Evolutionary conservation across 2,329 filamentous ascomycete species (phyloP), one percentile per base, ranked within the genome.

Genomic region (Tetracladium maxilliforme): DNA sequence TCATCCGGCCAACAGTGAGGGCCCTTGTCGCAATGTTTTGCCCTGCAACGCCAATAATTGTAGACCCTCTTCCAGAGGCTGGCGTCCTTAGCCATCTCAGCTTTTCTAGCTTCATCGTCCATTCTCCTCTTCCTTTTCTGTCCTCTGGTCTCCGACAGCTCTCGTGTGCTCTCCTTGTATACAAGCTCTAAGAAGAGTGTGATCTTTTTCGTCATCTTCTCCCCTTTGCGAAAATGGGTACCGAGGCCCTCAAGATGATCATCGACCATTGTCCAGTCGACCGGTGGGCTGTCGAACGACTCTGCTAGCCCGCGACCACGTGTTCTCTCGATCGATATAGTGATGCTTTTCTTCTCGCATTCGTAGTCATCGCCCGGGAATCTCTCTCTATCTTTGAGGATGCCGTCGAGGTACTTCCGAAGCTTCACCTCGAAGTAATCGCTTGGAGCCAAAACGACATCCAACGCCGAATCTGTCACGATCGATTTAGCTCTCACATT

Each of bases 371-470:
- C 27, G 30, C 28, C 31, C 27, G 21, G 33, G n/a, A 33, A 37
- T 10, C 32, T 34, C 14, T 29, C 28, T 23, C 30, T 25, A 17
- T 30, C 28, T 25, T 28, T 18, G 8, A 32, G 24, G 24, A 22
- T 16, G 22, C 16, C 28, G 17, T 30, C 21, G 28, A 35, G 31
- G 25, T 23, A 28, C 27, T 19, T 17, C 16, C 32, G 10, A 19
- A 37, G 30, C 21, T 34, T 25, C 17, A 23, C 23, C 14, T 31
- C 32, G 35, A 25, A 39, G 27, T 36, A 37, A 30, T 41, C 32
- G 28, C 33, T 33, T 12, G 27, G 33, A 33, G 38, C 35, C 12
- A 39, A 27, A 22, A 41, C 33, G 22, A 39, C 31, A 34, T 40
- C 28, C 22, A 14, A 21, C 14, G 26, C 27, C 16, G 26, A 21